These are phyloP conservation scores for Neoscytalidium dimidiatum DNA, from an alignment of 2,329 filamentous ascomycete genomes.

Conservation along the genomic window DNA sequence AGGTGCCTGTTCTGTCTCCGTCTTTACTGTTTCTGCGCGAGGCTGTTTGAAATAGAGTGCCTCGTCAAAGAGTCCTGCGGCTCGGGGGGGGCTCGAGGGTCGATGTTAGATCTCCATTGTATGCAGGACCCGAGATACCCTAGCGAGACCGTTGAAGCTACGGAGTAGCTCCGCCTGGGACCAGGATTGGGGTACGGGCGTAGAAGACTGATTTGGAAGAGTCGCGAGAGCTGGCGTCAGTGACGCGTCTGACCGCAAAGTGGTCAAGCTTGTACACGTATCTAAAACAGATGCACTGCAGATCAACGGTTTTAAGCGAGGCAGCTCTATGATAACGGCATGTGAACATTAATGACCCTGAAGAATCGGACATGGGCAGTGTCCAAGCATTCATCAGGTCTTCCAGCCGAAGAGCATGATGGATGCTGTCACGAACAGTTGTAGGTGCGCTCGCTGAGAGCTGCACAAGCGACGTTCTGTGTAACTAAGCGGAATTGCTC, in stretches of 20 bases:
- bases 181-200: neutral
- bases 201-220: neutral
- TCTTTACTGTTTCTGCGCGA: slow-evolving; percentile 1
- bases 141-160: neutral
- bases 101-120: neutral
- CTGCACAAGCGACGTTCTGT: too few species aligned
- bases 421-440: too few species aligned
- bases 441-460: too few species aligned
- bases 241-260: neutral
- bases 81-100: neutral
- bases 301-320: slow-evolving; percentile 11
- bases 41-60: slow-evolving; percentile 5
- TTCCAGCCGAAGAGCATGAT: too few species aligned
- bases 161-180: neutral
- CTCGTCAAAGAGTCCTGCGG: neutral
- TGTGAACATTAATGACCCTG: too few species aligned
- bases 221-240: neutral
- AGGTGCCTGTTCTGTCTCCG: neutral
- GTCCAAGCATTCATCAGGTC: too few species aligned
- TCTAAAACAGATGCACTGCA: neutral
- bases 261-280: neutral
- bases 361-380: too few species aligned
- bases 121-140: neutral
- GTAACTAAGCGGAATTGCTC: neutral
- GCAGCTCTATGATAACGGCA: neutral